Conservation (phyloP, 176 grass and related monocot species). For the Echinochloa phyllopogon region DNA sequence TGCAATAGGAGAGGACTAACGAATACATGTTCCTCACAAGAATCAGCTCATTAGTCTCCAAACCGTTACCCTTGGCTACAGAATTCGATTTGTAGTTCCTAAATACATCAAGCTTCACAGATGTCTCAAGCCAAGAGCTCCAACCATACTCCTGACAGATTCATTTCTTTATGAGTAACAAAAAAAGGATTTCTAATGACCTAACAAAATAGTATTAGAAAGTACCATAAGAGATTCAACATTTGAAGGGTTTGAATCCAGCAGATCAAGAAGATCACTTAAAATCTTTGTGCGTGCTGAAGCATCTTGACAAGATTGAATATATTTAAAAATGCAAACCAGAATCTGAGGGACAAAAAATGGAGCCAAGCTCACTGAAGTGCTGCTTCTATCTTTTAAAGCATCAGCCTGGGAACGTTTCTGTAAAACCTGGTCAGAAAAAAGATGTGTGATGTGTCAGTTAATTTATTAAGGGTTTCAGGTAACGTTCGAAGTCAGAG, state of each 20-base stretch:
- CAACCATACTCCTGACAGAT: slow-evolving; percentile 77
- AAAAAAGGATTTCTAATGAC: slow-evolving; percentile 39
- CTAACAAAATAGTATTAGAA: slow-evolving; percentile 39
- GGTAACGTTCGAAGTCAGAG: slow-evolving; percentile 3
- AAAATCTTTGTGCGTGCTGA: slow-evolving; percentile 83
- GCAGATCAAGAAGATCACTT: slow-evolving; percentile 78
- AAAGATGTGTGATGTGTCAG: slow-evolving; percentile 21
- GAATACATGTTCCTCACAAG: slow-evolving; percentile 88
- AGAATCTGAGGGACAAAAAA: slow-evolving; percentile 96
- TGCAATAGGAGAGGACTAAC: slow-evolving; percentile 75
- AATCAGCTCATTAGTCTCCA: slow-evolving; percentile 68
- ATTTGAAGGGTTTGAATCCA: slow-evolving; percentile 90
- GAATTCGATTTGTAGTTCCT: slow-evolving; percentile 61
- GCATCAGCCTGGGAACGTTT: slow-evolving; percentile 65
- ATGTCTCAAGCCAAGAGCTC: slow-evolving; percentile 81
- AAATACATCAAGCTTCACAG: slow-evolving; percentile 70
- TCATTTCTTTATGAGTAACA: slow-evolving; percentile 44
- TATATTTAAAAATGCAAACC: slow-evolving; percentile 86
- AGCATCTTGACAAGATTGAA: slow-evolving; percentile 85
- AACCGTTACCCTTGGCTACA: slow-evolving; percentile 35
- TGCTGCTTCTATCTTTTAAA: slow-evolving; percentile 61
- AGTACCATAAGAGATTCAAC: slow-evolving; percentile 92
- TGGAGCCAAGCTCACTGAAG: slow-evolving; percentile 61
- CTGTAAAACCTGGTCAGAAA: slow-evolving; percentile 81
- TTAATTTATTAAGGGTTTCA: slow-evolving; percentile 36